phyloP scores from a whole-genome alignment of 257 asterid species.

The Nicotiana knightiana region DNA sequence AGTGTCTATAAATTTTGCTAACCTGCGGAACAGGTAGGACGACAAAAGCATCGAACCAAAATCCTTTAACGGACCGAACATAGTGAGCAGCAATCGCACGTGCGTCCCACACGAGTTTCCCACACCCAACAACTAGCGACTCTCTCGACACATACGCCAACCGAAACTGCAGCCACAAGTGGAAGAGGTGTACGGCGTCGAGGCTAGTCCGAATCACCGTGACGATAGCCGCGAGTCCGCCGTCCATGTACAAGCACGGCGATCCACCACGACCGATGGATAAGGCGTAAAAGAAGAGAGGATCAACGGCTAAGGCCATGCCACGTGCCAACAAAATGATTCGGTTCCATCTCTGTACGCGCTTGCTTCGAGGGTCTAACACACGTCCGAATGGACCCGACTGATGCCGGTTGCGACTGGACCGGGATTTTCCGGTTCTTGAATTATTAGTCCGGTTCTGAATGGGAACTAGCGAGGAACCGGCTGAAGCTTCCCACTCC shows the following conservation, averaged over 20 bases:
- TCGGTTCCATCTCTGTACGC: constrained; percentile 86
- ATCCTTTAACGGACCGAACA: constrained; percentile 61
- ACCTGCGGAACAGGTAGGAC: constrained; percentile 98
- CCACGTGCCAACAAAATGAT: constrained; percentile 85
- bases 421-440: constrained; percentile 16
- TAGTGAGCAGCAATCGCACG: constrained; percentile 78
- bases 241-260: constrained; percentile 77
- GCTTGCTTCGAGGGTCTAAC: constrained; percentile 79
- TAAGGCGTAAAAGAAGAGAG: constrained; percentile 76
- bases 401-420: neutral
- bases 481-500: constrained; percentile 95
- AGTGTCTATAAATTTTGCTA: constrained; percentile 3
- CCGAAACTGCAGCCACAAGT: constrained; percentile 81
- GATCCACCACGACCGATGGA: constrained; percentile 73
- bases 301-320: constrained; percentile 84
- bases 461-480: constrained; percentile 72
- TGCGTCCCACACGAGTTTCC: constrained; percentile 96
- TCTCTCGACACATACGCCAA: constrained; percentile 88
- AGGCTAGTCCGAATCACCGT: constrained; percentile 71
- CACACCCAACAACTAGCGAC: constrained; percentile 83
- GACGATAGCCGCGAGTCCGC: constrained; percentile 53
- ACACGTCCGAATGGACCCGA: constrained; percentile 37
- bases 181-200: constrained; percentile 79
- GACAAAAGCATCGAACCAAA: constrained; percentile 91
- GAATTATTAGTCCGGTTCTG: constrained; percentile 31